These are phyloP conservation scores for Trichoderma sp. DNA, from an alignment of 2,329 filamentous ascomycete species.

Conservation along the genomic window DNA sequence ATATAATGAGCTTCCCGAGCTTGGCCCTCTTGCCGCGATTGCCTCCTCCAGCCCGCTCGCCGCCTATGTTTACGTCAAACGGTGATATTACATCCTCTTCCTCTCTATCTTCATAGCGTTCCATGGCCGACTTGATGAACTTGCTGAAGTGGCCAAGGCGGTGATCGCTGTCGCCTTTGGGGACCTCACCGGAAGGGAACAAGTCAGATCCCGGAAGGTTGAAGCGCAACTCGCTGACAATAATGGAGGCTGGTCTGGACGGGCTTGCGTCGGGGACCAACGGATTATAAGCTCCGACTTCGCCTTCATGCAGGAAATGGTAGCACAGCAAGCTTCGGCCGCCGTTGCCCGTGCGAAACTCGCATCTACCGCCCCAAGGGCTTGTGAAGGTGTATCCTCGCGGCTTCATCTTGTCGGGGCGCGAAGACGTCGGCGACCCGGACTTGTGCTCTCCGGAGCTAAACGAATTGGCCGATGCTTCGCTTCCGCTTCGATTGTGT, in stretches of 20 bases:
- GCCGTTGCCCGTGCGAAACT: conserved; percentile 74
- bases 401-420: conserved; percentile 40
- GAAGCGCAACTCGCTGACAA: conserved; percentile 83
- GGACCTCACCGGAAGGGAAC: conserved; percentile 38
- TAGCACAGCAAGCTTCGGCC: conserved; percentile 73
- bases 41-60: conserved; percentile 82
- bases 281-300: conserved; percentile 40
- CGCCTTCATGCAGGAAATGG: conserved; percentile 58
- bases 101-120: conserved; percentile 35
- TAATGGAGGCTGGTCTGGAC: conserved; percentile 34
- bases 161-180: conserved; percentile 32
- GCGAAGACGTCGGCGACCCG: not conserved
- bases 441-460: conserved; percentile 31
- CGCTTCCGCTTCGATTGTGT: conserved; percentile 32
- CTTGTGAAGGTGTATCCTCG: conserved; percentile 75
- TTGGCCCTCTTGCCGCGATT: conserved; percentile 84
- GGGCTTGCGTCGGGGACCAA: conserved; percentile 36
- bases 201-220: conserved; percentile 67
- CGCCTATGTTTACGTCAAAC: conserved; percentile 72
- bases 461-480: conserved; percentile 31
- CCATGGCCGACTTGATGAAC: conserved; percentile 34
- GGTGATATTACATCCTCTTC: conserved; percentile 39
- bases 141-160: conserved; percentile 44
- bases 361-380: conserved; percentile 84
- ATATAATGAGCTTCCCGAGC: conserved; percentile 86